A percentile compares a stretch with the other conserved stretches of the same genome.
Conservation (phyloP, 1,284 basidiomycete species). For the Flammula alnicola region DNA sequence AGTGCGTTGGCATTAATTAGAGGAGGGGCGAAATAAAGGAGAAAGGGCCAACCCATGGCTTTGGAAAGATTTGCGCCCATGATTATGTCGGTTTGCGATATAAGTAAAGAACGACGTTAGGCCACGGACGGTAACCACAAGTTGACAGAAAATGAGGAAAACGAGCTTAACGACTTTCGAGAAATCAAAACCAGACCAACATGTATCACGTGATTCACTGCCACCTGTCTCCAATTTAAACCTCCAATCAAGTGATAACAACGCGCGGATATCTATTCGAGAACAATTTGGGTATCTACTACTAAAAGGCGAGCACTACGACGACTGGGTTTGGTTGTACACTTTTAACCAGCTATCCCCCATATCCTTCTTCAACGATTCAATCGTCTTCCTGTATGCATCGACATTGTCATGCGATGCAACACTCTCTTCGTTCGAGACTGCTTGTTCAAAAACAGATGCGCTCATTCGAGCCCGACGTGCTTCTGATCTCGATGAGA, state of each 20-base stretch:
- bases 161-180: no score
- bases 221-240: no score
- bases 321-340: slow-evolving; percentile 62
- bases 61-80: slow-evolving; percentile 85
- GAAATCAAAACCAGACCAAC: slow-evolving; percentile 13
- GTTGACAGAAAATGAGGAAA: no score
- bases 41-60: slow-evolving; percentile 57
- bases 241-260: slow-evolving; percentile 7
- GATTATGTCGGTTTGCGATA: slow-evolving; percentile 25
- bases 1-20: slow-evolving; percentile 13
- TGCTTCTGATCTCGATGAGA: slow-evolving; percentile 42
- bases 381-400: slow-evolving; percentile 76
- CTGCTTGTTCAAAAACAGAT: slow-evolving; percentile 62
- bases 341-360: slow-evolving; percentile 88
- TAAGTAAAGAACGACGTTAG: slow-evolving; percentile 48
- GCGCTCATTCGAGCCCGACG: slow-evolving; percentile 60
- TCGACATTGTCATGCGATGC: slow-evolving; percentile 60
- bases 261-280: no score
- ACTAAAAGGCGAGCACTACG: no score
- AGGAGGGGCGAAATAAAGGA: slow-evolving; percentile 16
- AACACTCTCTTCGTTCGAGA: slow-evolving; percentile 32
- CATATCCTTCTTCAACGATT: slow-evolving; percentile 82
- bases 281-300: no score
- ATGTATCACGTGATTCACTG: slow-evolving; percentile 14
- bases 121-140: no score